phyloP scores from a whole-genome alignment of 257 asterid genomes.

The Osmanthus fragrans region DNA sequence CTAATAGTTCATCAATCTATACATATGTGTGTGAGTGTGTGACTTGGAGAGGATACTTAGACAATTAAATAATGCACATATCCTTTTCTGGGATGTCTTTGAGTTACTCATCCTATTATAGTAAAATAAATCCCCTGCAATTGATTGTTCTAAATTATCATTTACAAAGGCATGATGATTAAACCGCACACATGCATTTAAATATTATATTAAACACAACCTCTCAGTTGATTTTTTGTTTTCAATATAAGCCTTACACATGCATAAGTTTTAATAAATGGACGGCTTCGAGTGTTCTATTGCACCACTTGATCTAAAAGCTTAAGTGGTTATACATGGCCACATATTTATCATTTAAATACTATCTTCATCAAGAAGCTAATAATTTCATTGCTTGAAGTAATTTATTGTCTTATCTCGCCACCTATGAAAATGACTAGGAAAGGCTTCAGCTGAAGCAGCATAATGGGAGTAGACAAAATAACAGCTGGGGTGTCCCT shows the following conservation, averaged over 20 bases:
- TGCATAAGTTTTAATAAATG: neutral
- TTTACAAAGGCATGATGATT: no score
- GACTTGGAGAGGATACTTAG: neutral
- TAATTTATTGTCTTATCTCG: neutral
- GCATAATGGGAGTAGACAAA: neutral
- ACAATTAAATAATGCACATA: neutral
- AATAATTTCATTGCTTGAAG: neutral
- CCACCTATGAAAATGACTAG: neutral
- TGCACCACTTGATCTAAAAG: no score
- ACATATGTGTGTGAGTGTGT: no score
- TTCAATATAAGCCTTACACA: neutral
- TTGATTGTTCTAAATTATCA: neutral
- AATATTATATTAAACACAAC: neutral
- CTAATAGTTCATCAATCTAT: neutral
- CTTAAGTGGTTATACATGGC: neutral
- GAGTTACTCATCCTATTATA: no score
- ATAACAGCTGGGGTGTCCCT: neutral
- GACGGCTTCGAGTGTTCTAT: neutral
- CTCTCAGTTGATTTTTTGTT: neutral
- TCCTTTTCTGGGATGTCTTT: neutral
- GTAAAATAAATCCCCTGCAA: neutral
- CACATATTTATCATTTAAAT: neutral
- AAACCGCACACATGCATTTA: neutral
- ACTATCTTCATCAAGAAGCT: neutral
- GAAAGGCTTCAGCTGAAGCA: neutral